Percentiles rank a stretch among this genome's conserved stretches.
Conservation (phyloP, 2,329 filamentous ascomycete genomes). For the Fusarium equiseti region DNA sequence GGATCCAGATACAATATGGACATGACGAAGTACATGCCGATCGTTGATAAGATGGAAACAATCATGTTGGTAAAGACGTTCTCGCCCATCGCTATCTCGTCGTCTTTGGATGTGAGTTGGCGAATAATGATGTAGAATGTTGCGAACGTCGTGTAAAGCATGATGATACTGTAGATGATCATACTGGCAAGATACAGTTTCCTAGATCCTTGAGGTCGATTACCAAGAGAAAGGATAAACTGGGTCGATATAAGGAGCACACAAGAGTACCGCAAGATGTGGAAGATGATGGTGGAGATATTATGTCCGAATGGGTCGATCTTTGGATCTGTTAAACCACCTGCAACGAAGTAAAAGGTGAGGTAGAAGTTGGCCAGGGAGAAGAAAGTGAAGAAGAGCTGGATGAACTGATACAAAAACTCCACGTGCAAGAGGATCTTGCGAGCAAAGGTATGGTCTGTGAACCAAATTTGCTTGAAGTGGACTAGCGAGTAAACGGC, state of each 20-base stretch:
- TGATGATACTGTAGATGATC: conserved; percentile 92
- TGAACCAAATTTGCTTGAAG: conserved; percentile 91
- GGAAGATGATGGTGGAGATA: conserved; percentile 87
- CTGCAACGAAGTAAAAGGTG: conserved; percentile 97
- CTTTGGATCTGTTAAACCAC: conserved; percentile 81
- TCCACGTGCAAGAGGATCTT: conserved; percentile 95
- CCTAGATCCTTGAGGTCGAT: conserved; percentile 93
- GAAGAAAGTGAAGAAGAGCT: conserved; percentile 96
- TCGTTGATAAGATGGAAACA: conserved; percentile 86
- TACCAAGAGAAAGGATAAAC: conserved; percentile 96
- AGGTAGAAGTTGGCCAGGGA: conserved; percentile 99
- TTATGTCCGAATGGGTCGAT: conserved; percentile 93
- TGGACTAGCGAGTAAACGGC: conserved; percentile 97
- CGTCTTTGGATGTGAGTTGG: conserved; percentile 70
- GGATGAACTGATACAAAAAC: conserved; percentile 93
- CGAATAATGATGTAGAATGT: conserved; percentile 87
- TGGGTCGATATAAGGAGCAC: conserved; percentile 91
- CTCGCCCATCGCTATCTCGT: conserved; percentile 74
- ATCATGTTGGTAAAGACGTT: conserved; percentile 97
- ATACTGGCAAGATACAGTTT: conserved; percentile 90
- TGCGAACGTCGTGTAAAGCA: conserved; percentile 94
- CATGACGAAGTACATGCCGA: conserved; percentile 96
- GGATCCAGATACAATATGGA: conserved; percentile 96
- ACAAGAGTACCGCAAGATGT: conserved; percentile 85
- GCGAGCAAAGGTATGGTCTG: conserved; percentile 88